These are phyloP conservation scores for Penicillium verrucosum DNA, from an alignment of 2,329 filamentous ascomycete species.

Conservation along the genomic window DNA sequence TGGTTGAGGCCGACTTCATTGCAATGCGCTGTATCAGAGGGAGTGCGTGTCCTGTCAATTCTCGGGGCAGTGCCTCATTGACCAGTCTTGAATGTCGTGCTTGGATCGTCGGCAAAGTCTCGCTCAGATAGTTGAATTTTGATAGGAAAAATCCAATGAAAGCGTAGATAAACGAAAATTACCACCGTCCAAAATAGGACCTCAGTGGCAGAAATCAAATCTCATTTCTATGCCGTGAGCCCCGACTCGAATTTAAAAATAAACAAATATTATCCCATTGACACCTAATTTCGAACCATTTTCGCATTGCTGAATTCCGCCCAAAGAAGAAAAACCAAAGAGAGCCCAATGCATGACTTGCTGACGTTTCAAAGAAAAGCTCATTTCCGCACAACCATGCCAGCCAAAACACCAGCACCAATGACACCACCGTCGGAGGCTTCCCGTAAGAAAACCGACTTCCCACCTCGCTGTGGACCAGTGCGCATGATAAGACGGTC, in stretches of 20 bases:
- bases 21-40: neutral
- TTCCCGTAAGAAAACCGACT: slow-evolving; percentile 52
- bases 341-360: slow-evolving; percentile 1
- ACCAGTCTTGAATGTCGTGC: neutral
- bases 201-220: neutral
- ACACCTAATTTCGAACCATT: slow-evolving; percentile 27
- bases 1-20: neutral
- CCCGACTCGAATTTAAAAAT: slow-evolving; percentile 27
- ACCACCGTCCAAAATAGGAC: neutral
- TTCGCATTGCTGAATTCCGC: slow-evolving; percentile 9
- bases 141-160: neutral
- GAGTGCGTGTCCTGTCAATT: neutral
- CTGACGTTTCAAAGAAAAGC: neutral
- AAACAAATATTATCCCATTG: slow-evolving; percentile 60
- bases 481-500: slow-evolving; percentile 53
- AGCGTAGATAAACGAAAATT: neutral
- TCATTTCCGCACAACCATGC: slow-evolving; percentile 41
- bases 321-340: neutral
- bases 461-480: slow-evolving; percentile 45
- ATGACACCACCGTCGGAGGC: slow-evolving; percentile 55
- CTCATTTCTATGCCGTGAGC: slow-evolving; percentile 18
- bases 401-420: slow-evolving; percentile 54
- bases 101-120: neutral
- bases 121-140: neutral
- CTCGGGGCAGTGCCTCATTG: neutral